phyloP scores from a whole-genome alignment of 2,329 filamentous ascomycete species.

The Beauveria varroae region DNA sequence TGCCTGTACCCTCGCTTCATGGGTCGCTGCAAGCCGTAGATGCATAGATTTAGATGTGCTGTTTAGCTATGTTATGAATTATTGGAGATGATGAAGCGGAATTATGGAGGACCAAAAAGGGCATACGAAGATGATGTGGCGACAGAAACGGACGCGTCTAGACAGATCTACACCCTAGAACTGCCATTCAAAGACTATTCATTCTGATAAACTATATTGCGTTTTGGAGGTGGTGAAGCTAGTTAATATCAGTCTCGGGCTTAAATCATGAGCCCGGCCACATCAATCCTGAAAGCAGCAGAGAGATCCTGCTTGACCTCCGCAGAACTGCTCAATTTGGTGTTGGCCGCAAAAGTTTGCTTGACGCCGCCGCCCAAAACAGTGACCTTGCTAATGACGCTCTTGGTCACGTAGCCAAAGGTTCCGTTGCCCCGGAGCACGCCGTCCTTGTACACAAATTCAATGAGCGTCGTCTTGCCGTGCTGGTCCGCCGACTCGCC shows the following conservation, averaged over 20 bases:
- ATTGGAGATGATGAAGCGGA: not conserved
- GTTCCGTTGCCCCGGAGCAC: slow-evolving; percentile 40
- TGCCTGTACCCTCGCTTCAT: slow-evolving; percentile 77
- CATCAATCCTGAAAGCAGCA: slow-evolving; percentile 4
- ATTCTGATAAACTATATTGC: not conserved
- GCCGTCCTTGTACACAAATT: slow-evolving; percentile 49
- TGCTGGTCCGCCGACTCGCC: slow-evolving; percentile 56
- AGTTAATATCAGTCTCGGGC: not conserved
- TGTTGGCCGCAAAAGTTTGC: not conserved
- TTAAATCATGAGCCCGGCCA: not conserved
- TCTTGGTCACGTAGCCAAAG: slow-evolving; percentile 42
- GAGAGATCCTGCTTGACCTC: slow-evolving; percentile 8
- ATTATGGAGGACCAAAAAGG: not conserved
- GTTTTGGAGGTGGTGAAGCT: not conserved
- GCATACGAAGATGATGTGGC: not conserved
- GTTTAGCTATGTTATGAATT: slow-evolving; percentile 13
- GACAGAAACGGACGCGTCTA: not conserved
- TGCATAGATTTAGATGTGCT: slow-evolving; percentile 7
- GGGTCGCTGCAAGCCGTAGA: slow-evolving; percentile 68
- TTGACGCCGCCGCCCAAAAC: slow-evolving; percentile 30
- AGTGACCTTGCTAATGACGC: slow-evolving; percentile 38
- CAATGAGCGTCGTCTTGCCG: slow-evolving; percentile 40
- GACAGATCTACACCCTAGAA: not conserved
- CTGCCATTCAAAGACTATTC: not conserved
- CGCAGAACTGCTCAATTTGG: not conserved